These are phyloP conservation scores for Didymella pinodella DNA, from an alignment of 2,329 filamentous ascomycete species.

Conservation along the genomic window DNA sequence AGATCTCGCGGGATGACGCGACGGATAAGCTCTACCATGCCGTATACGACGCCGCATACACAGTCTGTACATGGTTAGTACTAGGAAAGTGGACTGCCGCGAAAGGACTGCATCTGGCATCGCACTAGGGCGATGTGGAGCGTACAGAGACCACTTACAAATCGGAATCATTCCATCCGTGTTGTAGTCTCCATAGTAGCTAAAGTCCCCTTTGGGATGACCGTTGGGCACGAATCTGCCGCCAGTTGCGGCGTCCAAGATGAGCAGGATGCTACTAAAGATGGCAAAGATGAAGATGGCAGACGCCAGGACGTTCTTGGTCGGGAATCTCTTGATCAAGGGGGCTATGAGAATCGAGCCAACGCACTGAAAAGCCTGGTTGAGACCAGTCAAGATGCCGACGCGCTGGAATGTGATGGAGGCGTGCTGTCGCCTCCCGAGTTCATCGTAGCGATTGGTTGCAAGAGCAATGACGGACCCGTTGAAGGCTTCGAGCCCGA, in stretches of 20 bases:
- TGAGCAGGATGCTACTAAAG: conserved; percentile 58
- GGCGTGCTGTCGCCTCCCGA: conserved; percentile 44
- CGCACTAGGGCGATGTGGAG: neutral
- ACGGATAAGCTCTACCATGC: conserved; percentile 62
- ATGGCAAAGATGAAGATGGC: conserved; percentile 58
- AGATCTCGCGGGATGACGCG: conserved; percentile 61
- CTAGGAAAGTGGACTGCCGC: neutral
- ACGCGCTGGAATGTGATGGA: conserved; percentile 58
- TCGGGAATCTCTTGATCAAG: conserved; percentile 59
- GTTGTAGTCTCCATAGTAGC: conserved; percentile 59
- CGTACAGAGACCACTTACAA: conserved; percentile 35
- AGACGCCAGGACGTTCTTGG: conserved; percentile 56
- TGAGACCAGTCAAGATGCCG: conserved; percentile 58
- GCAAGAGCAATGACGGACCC: conserved; percentile 60
- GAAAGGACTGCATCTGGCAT: neutral
- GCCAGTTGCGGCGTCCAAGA: conserved; percentile 59
- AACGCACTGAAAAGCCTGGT: conserved; percentile 61
- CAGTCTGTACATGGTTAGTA: conserved; percentile 31
- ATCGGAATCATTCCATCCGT: conserved; percentile 61
- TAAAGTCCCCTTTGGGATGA: conserved; percentile 51
- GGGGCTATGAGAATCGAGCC: conserved; percentile 61
- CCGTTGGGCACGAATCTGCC: conserved; percentile 52
- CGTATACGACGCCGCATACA: conserved; percentile 43
- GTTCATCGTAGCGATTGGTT: conserved; percentile 60
- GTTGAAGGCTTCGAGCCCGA: conserved; percentile 61